Evolutionary conservation across 148 eudicot species (phyloP).

Genomic region (Rhododendron mucronatum): DNA sequence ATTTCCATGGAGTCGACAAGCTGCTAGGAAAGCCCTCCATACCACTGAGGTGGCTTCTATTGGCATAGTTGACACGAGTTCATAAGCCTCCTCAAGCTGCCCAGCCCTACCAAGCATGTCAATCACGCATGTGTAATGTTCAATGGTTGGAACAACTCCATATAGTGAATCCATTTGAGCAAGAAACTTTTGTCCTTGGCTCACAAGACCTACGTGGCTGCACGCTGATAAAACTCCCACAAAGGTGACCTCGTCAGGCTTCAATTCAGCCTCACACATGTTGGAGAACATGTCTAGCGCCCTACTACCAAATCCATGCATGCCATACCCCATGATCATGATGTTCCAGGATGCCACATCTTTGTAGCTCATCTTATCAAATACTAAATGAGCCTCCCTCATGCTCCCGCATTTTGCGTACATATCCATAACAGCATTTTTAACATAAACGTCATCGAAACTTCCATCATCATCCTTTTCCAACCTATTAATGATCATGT

Average conservation of each 20-base stretch:
- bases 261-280: constrained; percentile 41
- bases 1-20: constrained; percentile 57
- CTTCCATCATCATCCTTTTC: constrained; percentile 14
- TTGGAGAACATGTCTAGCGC: constrained; percentile 46
- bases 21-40: constrained; percentile 70
- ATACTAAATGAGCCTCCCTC: constrained; percentile 48
- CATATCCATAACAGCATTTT: constrained; percentile 61
- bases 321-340: constrained; percentile 74
- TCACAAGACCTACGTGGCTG: constrained; percentile 58
- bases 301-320: constrained; percentile 58
- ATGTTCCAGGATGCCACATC: constrained; percentile 86
- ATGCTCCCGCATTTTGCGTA: constrained; percentile 67
- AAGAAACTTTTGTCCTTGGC: constrained; percentile 46
- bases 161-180: constrained; percentile 46
- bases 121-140: constrained; percentile 69
- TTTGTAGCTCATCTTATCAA: constrained; percentile 41
- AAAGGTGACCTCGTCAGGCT: constrained; percentile 56
- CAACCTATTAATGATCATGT: constrained; percentile 47
- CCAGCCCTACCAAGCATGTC: constrained; percentile 89
- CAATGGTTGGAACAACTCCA: constrained; percentile 48
- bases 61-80: constrained; percentile 48
- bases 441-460: constrained; percentile 25
- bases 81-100: constrained; percentile 53
- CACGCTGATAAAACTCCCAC: constrained; percentile 68
- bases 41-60: constrained; percentile 52